Percentiles rank a stretch among this genome's conserved stretches.
These are phyloP conservation scores for Carpinus fangiana DNA, from an alignment of 306 rosid species.

Conservation along the genomic window DNA sequence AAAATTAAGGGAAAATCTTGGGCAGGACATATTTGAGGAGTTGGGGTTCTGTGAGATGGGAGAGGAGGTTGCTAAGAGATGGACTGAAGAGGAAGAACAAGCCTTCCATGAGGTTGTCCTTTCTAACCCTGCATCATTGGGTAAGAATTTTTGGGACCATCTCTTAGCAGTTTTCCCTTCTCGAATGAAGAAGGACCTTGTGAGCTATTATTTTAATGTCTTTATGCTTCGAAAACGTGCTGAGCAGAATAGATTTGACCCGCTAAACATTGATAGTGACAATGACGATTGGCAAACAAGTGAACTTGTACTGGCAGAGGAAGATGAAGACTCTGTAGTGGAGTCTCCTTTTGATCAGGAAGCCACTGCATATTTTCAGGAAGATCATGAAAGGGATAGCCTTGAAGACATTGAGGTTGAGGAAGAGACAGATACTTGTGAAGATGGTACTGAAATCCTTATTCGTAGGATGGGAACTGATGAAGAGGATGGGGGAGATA, in stretches of 20 bases:
- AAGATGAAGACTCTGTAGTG: conserved; percentile 28
- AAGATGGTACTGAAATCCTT: not conserved
- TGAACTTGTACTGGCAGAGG: conserved; percentile 23
- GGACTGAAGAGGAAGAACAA: conserved; percentile 40
- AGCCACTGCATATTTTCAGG: conserved; percentile 22
- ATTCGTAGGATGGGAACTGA: conserved; percentile 16
- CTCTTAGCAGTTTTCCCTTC: conserved; percentile 32
- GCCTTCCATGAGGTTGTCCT: conserved; percentile 30
- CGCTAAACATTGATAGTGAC: conserved; percentile 36
- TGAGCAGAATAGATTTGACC: conserved; percentile 37
- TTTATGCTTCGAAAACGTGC: conserved; percentile 40
- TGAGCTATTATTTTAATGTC: conserved; percentile 45
- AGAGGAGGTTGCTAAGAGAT: conserved; percentile 33
- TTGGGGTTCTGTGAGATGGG: conserved; percentile 46
- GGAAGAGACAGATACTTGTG: conserved; percentile 21
- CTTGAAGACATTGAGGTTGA: conserved; percentile 31
- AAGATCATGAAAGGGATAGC: conserved; percentile 7
- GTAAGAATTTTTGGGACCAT: conserved; percentile 37
- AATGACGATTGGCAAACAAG: conserved; percentile 37
- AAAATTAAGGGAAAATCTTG: conserved; percentile 30
- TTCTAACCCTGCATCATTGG: conserved; percentile 37
- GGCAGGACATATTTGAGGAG: conserved; percentile 26
- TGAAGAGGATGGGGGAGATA: conserved; percentile 30
- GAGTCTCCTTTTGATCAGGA: conserved; percentile 32
- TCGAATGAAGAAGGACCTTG: conserved; percentile 28